Percentiles rank a stretch among this genome's conserved stretches.
Evolutionary conservation across 257 asterid species (phyloP).

Genomic region (Thymus quinquecostatus): DNA sequence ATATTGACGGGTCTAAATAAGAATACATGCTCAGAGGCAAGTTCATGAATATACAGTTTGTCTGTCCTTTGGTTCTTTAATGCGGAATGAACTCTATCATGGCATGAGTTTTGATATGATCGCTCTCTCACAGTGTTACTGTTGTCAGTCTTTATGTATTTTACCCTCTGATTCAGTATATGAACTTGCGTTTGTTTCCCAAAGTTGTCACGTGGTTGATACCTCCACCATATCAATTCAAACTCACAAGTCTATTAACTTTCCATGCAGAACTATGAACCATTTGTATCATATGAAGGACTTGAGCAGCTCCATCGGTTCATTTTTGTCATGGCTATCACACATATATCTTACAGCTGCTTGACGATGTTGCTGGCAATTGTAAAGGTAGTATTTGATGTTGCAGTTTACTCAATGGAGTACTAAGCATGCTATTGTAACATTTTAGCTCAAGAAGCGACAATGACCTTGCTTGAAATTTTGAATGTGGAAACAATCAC

Average conservation of each 20-base stretch:
- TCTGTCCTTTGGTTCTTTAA: slow-evolving; percentile 14
- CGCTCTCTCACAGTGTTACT: not conserved
- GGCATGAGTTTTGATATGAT: not conserved
- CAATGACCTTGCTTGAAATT: not conserved
- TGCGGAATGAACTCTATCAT: not conserved
- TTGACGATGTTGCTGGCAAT: slow-evolving; percentile 95
- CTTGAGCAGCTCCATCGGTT: slow-evolving; percentile 98
- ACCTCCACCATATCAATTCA: not conserved
- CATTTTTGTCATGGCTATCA: slow-evolving; percentile 96
- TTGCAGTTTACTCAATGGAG: slow-evolving; percentile 9
- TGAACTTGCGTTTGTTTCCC: slow-evolving; percentile 12
- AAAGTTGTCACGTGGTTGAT: slow-evolving; percentile 1
- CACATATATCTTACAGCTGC: slow-evolving; percentile 95
- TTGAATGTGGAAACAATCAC: not conserved
- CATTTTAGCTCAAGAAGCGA: not conserved
- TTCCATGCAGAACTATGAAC: slow-evolving; percentile 72
- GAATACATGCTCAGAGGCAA: slow-evolving; percentile 79
- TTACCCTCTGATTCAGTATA: not conserved
- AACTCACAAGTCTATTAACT: slow-evolving; percentile 8
- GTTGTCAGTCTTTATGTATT: not conserved
- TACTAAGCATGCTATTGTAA: not conserved
- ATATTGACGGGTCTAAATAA: slow-evolving; percentile 57
- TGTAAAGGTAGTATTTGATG: slow-evolving; percentile 67
- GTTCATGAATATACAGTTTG: slow-evolving; percentile 26
- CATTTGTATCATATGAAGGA: slow-evolving; percentile 96